Evolutionary conservation across 306 rosid species (phyloP), one percentile per base, ranked within the genome.

Genomic region (Cucumis cinereus): DNA sequence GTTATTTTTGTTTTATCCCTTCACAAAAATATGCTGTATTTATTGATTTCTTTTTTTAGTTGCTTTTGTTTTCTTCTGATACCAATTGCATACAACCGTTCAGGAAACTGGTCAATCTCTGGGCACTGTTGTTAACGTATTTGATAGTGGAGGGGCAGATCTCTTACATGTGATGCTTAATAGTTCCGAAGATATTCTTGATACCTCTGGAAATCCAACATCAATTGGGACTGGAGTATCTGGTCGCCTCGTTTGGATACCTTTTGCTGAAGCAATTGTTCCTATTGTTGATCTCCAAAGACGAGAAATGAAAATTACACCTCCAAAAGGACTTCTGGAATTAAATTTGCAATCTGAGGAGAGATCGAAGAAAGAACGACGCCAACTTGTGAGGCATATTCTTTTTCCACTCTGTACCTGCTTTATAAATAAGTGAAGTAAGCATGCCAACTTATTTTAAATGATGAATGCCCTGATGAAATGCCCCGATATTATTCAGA

Each of bases 271-370:
- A 86, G 93, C 88, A 69, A 94, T 94, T 77, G 97, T 94, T 84
- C 99, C 99, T 78, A 81, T 87, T 81, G 97, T 94, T 79, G 95
- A 94, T 83, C 52, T 82, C 77, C 52, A 81, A 38, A 80, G 78
- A 79, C 87, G 89, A 83, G 95, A 90, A 80, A 90, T 94, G 86
- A 90, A 83, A 68, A 89, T 94, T 73, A 87, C 89, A 59, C 99
- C 99, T 0, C 99, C 96, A 76, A 92, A 92, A 86, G 99, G 99
- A 80, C 99, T 94, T 58, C 85, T 94, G 54, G 96, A 91, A 77
- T 80, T 94, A 84, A 94, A 94, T 79, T 82, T 92, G 72, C 89
- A 87, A 67, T 83, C 77, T 82, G 95, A 90, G 63, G 96, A 89
- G 58, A 90, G 90, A 77, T 90, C 97, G 79, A 94, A 94, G 86